phyloP scores from a whole-genome alignment of 2,329 filamentous ascomycete genomes.

The Aspergillus flavus region DNA sequence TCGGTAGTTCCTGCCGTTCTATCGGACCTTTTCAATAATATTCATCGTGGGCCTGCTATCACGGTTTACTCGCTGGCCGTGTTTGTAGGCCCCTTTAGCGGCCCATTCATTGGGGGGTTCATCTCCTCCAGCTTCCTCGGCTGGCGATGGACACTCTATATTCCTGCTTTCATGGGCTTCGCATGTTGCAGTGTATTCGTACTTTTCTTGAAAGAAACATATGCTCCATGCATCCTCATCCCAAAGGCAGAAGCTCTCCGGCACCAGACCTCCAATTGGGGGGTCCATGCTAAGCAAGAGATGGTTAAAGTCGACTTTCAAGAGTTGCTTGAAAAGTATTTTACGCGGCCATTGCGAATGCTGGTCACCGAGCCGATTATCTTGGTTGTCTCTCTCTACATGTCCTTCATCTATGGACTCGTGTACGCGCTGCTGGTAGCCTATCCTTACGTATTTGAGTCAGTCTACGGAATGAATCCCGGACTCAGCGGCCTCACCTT shows the following conservation, averaged over 20 bases:
- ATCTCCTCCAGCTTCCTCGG: constrained; percentile 49
- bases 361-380: constrained; percentile 42
- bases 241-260: constrained; percentile 55
- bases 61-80: constrained; percentile 52
- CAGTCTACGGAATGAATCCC: constrained; percentile 29
- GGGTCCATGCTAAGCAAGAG: constrained; percentile 56
- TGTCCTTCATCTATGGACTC: constrained; percentile 36
- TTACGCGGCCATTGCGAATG: constrained; percentile 42
- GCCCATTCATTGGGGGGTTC: constrained; percentile 55
- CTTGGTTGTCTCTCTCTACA: constrained; percentile 34
- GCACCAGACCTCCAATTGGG: constrained; percentile 56
- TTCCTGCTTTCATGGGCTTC: constrained; percentile 55
- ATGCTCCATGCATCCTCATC: constrained; percentile 55
- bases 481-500: constrained; percentile 35
- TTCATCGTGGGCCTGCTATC: constrained; percentile 42
- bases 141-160: constrained; percentile 55
- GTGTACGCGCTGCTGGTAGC: constrained; percentile 31
- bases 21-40: constrained; percentile 53
- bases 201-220: constrained; percentile 55
- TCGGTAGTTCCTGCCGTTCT: constrained; percentile 47
- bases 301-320: constrained; percentile 52
- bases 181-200: constrained; percentile 35
- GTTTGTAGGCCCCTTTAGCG: constrained; percentile 50
- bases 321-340: constrained; percentile 49
- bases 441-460: constrained; percentile 34